phyloP scores from a whole-genome alignment of 331 rosid species.

The Rosa hybrid region DNA sequence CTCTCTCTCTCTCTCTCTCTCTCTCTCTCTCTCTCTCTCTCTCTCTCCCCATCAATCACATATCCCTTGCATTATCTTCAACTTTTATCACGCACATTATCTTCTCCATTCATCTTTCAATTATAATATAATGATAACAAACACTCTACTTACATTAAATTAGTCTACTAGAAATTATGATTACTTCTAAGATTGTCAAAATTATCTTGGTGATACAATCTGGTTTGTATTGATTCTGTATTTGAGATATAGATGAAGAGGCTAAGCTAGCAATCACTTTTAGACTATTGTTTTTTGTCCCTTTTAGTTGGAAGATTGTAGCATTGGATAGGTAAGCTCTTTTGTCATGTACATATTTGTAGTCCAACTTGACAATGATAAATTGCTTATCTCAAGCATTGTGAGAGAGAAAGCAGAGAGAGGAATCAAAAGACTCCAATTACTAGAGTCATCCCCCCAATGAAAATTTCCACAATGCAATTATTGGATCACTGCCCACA shows the following conservation, averaged over 20 bases:
- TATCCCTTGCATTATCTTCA: constrained; percentile 58
- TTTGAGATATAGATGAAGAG: background rate
- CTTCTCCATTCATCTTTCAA: constrained; percentile 38
- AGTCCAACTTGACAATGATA: constrained; percentile 12
- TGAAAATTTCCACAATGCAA: constrained; percentile 48
- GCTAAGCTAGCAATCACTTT: constrained; percentile 14
- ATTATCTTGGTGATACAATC: background rate
- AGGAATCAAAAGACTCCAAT: constrained; percentile 25
- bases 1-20: background rate
- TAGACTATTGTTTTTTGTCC: constrained; percentile 14
- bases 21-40: constrained; percentile 27
- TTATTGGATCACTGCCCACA: constrained; percentile 40
- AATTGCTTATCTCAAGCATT: constrained; percentile 5
- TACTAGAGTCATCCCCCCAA: constrained; percentile 7
- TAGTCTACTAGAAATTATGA: background rate
- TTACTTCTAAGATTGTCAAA: background rate
- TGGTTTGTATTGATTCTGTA: background rate
- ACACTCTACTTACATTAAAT: constrained; percentile 26
- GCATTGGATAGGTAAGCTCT: constrained; percentile 13
- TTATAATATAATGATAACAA: constrained; percentile 53
- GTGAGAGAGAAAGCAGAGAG: constrained; percentile 17
- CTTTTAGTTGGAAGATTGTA: constrained; percentile 26
- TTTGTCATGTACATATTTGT: constrained; percentile 34
- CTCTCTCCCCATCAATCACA: constrained; percentile 41
- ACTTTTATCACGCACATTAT: constrained; percentile 49